Evolutionary conservation across 2,329 filamentous ascomycete species (phyloP).

Genomic region (Talaromyces sp.): DNA sequence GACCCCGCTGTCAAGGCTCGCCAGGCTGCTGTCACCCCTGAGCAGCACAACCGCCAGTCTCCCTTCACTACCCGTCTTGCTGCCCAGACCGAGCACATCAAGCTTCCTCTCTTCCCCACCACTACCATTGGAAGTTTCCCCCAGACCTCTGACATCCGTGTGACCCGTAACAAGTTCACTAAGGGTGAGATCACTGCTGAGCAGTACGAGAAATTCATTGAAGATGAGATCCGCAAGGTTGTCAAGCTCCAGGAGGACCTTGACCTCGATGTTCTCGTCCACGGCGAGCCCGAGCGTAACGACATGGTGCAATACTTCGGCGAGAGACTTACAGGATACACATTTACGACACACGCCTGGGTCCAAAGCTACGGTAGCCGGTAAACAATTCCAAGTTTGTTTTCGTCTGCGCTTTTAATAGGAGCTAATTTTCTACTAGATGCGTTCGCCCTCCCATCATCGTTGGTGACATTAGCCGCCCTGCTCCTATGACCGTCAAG

Average conservation of each 20-base stretch:
- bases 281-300: slow-evolving; percentile 99
- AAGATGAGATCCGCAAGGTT: slow-evolving; percentile 95
- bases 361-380: slow-evolving; percentile 98
- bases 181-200: slow-evolving; percentile 93
- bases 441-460: slow-evolving; percentile 98
- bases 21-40: slow-evolving; percentile 80
- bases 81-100: slow-evolving; percentile 88
- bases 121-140: slow-evolving; percentile 99
- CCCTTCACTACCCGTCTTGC: slow-evolving; percentile 82
- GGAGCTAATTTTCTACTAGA: no score
- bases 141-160: slow-evolving; percentile 97
- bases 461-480: slow-evolving; percentile 96
- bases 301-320: slow-evolving; percentile 99
- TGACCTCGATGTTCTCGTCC: slow-evolving; percentile 92
- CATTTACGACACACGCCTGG: slow-evolving; percentile 95
- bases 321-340: slow-evolving; percentile 93
- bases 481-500: slow-evolving; percentile 98
- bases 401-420: no score
- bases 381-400: no score
- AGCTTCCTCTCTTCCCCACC: slow-evolving; percentile 95
- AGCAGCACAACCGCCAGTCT: slow-evolving; percentile 91
- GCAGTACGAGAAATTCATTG: slow-evolving; percentile 98
- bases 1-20: slow-evolving; percentile 96
- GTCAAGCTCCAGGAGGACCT: slow-evolving; percentile 98
- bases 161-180: slow-evolving; percentile 96